Evolutionary conservation across 2,329 filamentous ascomycete species (phyloP), one percentile per base, ranked within the genome.

Genomic region (Metarhizium sp.): DNA sequence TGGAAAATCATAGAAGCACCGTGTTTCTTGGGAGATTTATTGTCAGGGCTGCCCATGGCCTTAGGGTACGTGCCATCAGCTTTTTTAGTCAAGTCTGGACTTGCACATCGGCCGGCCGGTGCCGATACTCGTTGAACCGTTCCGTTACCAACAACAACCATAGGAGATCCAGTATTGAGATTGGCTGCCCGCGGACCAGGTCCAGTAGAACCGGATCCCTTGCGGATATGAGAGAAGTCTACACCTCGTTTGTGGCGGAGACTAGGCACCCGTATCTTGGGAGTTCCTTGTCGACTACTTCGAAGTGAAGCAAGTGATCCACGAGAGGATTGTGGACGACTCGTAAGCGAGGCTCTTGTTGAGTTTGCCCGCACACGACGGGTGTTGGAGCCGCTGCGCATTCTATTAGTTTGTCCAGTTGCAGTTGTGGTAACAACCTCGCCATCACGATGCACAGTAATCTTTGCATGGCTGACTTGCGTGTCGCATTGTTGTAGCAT

Each of bases 381-480:
- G 32, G 64, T 54, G 42, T 61, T 64, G 48, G 71, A 75, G 58
- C 67, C 68, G 58, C 67, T 71, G 56, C 71, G 65, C 59, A 67
- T 58, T 53, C 72, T 65, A 4, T 63, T 60, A n/a, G 66, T 52
- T 32, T 70, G 69, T 2, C 58, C 57, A 38, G 64, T 59, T 13
- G 61, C 64, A 20, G 53, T 46, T 29, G 58, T 58, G 50, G 58
- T 61, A 34, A 60, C 60, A 55, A 54, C 62, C 56, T 75, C 58
- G 58, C 65, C 66, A 55, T 76, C 74, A 29, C 84, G 81, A 63
- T 90, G 86, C 50, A 94, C 77, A 0, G 82, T 83, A 52, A 91
- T 81, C 62, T 83, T 87, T 34, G 85, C 78, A 62, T 84, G 84
- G 57, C 84, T 80, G 7, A 75, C 77, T 52, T 82, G 77, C 0